These are phyloP conservation scores for Pseudopithomyces chartarum DNA, from an alignment of 2,329 filamentous ascomycete genomes.

Conservation along the genomic window DNA sequence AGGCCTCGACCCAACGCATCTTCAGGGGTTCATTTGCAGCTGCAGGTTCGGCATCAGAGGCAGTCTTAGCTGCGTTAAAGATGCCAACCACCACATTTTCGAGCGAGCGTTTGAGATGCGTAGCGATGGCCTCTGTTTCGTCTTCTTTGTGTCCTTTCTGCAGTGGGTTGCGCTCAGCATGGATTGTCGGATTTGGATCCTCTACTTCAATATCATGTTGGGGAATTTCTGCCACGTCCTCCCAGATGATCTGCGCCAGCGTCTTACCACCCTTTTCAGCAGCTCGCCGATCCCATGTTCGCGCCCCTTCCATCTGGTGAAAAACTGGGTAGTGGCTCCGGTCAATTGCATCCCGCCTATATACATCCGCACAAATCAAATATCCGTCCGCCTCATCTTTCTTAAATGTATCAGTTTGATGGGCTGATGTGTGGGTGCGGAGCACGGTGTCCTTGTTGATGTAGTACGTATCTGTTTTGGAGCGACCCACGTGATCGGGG, in stretches of 20 bases:
- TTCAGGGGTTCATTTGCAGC: conserved; percentile 68
- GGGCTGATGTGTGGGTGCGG: conserved; percentile 91
- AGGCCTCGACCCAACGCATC: conserved; percentile 94
- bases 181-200: conserved; percentile 79
- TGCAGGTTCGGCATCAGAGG: conserved; percentile 39
- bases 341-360: conserved; percentile 92
- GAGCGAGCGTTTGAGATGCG: conserved; percentile 85
- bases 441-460: conserved; percentile 82
- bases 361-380: conserved; percentile 92
- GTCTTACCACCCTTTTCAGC: conserved; percentile 51
- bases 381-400: conserved; percentile 76
- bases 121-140: conserved; percentile 81
- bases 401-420: conserved; percentile 83
- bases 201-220: conserved; percentile 77
- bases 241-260: conserved; percentile 68
- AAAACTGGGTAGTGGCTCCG: conserved; percentile 95
- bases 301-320: conserved; percentile 97
- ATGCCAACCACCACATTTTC: conserved; percentile 90
- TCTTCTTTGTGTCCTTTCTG: conserved; percentile 75
- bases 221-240: conserved; percentile 73
- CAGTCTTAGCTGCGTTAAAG: conserved; percentile 76
- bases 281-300: conserved; percentile 78
- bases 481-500: conserved; percentile 82
- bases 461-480: conserved; percentile 92
- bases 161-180: conserved; percentile 80